Evolutionary conservation across 2,329 filamentous ascomycete genomes (phyloP).

Genomic region (Penicillium vulpinum): DNA sequence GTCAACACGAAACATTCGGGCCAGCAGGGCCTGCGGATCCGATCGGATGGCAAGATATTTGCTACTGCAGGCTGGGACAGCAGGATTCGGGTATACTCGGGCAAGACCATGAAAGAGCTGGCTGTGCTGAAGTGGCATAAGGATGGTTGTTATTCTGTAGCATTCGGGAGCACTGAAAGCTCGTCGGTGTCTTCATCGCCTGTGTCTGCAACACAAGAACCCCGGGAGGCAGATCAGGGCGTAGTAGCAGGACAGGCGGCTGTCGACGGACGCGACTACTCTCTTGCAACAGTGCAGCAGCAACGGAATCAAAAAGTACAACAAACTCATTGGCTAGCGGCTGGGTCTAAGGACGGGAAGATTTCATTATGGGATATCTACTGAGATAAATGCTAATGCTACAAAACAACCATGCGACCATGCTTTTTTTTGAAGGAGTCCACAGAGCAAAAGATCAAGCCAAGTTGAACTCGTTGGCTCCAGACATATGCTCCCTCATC

Average conservation of each 20-base stretch:
- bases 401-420: conserved; percentile 28
- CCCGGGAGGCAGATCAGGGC: background rate
- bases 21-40: conserved; percentile 76
- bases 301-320: conserved; percentile 65
- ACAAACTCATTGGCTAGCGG: conserved; percentile 82
- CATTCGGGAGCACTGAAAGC: conserved; percentile 58
- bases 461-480: conserved; percentile 60
- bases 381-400: conserved; percentile 45
- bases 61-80: conserved; percentile 93
- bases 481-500: conserved; percentile 53
- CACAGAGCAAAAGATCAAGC: conserved; percentile 39
- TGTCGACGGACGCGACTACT: conserved; percentile 15
- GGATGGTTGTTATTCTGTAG: conserved; percentile 78
- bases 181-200: background rate
- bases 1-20: conserved; percentile 84
- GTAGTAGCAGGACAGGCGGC: conserved; percentile 2
- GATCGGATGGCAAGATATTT: conserved; percentile 79
- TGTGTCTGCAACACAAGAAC: background rate
- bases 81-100: conserved; percentile 75
- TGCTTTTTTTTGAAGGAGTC: conserved; percentile 5
- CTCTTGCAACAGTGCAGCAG: conserved; percentile 58
- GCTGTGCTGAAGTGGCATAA: conserved; percentile 95
- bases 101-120: conserved; percentile 78
- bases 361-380: conserved; percentile 96
- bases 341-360: conserved; percentile 91